phyloP scores from a whole-genome alignment of 2,329 filamentous ascomycete genomes.

The Fusarium sp. region DNA sequence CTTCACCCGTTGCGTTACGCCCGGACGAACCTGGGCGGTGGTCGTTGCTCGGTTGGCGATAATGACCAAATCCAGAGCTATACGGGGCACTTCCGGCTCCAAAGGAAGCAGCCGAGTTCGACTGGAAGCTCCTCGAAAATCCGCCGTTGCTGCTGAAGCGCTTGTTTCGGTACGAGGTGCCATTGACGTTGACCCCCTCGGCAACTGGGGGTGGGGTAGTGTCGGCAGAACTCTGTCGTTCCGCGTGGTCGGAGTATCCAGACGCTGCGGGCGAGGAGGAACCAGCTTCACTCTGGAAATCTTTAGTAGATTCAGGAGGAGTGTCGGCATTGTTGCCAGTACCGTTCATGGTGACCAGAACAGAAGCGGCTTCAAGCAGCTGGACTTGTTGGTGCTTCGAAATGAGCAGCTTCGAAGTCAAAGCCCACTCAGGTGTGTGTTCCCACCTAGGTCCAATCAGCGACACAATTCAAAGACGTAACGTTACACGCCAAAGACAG shows the following conservation, averaged over 20 bases:
- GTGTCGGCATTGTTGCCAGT: constrained; percentile 64
- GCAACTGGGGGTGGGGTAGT: constrained; percentile 89
- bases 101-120: constrained; percentile 65
- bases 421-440: constrained; percentile 97
- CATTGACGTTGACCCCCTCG: constrained; percentile 69
- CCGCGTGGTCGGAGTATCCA: constrained; percentile 80
- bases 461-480: constrained; percentile 38
- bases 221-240: constrained; percentile 84
- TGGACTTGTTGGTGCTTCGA: constrained; percentile 99
- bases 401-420: constrained; percentile 96
- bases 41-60: constrained; percentile 80
- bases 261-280: constrained; percentile 85
- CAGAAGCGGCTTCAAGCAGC: constrained; percentile 95
- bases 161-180: constrained; percentile 65
- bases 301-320: constrained; percentile 72
- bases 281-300: constrained; percentile 81
- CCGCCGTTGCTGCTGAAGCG: constrained; percentile 67
- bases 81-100: constrained; percentile 61
- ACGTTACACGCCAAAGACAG: constrained; percentile 33
- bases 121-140: constrained; percentile 85
- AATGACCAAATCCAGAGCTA: constrained; percentile 64
- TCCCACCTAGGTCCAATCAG: constrained; percentile 79
- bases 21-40: constrained; percentile 83
- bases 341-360: constrained; percentile 88
- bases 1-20: constrained; percentile 77